A percentile compares a stretch with the other conserved stretches of the same genome.
phyloP scores from a whole-genome alignment of 202 grass and related monocot species.

The Sporobolus alterniflorus region DNA sequence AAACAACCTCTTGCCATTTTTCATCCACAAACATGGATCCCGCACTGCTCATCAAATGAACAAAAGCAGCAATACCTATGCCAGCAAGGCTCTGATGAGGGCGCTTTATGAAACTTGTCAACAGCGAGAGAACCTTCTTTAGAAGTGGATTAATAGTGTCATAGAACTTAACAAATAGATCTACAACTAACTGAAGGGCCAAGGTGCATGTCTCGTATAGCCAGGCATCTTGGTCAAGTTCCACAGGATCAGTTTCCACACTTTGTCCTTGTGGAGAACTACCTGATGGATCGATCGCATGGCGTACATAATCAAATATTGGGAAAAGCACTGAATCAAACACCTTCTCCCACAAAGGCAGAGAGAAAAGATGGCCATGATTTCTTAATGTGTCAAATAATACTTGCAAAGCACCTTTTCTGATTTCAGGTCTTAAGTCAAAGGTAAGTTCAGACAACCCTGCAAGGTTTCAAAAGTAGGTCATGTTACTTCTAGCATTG shows the following conservation, averaged over 20 bases:
- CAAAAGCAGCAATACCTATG: conserved; percentile 98
- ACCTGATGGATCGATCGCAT: conserved; percentile 92
- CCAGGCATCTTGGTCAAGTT: conserved; percentile 98
- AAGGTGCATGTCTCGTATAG: conserved; percentile 98
- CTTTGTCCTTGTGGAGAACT: conserved; percentile 72
- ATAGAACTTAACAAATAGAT: conserved; percentile 99
- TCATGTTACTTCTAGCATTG: conserved; percentile 23
- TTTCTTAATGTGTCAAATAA: conserved; percentile 99
- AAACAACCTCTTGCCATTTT: conserved; percentile 90
- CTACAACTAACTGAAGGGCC: conserved; percentile 97
- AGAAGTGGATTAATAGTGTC: conserved; percentile 92
- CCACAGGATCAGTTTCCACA: conserved; percentile 66
- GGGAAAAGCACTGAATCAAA: conserved; percentile 99
- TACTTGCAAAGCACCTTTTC: conserved; percentile 96
- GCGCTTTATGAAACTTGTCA: conserved; percentile 97
- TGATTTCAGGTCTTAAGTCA: conserved; percentile 96
- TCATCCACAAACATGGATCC: conserved; percentile 92
- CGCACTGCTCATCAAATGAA: conserved; percentile 96
- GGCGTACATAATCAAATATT: conserved; percentile 99
- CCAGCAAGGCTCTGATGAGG: conserved; percentile 99
- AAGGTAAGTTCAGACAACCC: conserved; percentile 99
- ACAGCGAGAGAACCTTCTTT: conserved; percentile 86
- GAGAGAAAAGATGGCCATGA: conserved; percentile 97
- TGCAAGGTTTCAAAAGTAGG: conserved; percentile 48
- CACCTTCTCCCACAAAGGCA: conserved; percentile 99